Conservation (phyloP, 441 rosid genomes). For the Codiaeum variegatum region DNA sequence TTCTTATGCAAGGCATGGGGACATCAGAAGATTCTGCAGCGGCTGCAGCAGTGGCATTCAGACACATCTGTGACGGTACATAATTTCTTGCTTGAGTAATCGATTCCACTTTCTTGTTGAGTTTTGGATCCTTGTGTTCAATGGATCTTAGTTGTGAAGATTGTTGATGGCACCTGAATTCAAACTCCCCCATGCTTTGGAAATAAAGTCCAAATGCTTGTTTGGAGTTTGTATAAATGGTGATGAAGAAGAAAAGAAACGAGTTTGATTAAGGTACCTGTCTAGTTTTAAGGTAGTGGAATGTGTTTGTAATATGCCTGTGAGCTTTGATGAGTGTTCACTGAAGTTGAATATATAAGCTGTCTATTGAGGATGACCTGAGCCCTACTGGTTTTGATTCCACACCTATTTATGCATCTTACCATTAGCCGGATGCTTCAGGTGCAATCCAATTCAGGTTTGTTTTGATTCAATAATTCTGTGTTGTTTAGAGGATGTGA, state of each 20-base stretch:
- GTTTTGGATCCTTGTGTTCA: not conserved
- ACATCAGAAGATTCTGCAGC: constrained; percentile 97
- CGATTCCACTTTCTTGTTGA: constrained; percentile 4
- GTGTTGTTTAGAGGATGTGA: not conserved
- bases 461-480: not conserved
- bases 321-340: not conserved
- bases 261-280: not conserved
- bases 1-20: constrained; percentile 92
- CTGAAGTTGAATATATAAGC: not conserved
- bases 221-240: not conserved
- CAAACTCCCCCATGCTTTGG: not conserved
- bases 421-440: not conserved
- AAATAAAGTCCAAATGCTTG: not conserved
- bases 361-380: not conserved
- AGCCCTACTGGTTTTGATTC: not conserved
- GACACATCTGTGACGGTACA: constrained; percentile 90
- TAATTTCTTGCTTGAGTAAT: constrained; percentile 9
- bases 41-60: constrained; percentile 95
- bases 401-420: not conserved
- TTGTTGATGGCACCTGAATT: not conserved
- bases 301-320: not conserved
- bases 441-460: not conserved
- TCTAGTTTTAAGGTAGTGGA: not conserved
- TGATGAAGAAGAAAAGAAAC: not conserved
- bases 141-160: constrained; percentile 1